These are phyloP conservation scores for Kodamaea sagamina DNA, from an alignment of 805 yeast genomes.

Conservation along the genomic window DNA sequence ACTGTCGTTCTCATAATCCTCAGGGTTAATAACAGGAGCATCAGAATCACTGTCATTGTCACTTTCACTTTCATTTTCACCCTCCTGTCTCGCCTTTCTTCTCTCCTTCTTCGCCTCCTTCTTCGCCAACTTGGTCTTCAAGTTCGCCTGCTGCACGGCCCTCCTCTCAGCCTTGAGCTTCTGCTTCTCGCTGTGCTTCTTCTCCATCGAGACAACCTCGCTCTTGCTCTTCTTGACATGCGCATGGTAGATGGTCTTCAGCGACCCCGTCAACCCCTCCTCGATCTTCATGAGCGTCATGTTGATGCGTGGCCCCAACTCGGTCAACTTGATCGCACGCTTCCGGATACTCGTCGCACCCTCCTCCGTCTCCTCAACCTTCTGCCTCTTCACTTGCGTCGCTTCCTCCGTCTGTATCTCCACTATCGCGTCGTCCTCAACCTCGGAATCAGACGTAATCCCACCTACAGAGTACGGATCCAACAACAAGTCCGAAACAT, in stretches of 20 bases:
- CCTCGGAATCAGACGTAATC: slow-evolving; percentile 88
- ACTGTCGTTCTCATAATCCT: slow-evolving; percentile 53
- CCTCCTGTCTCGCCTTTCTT: slow-evolving; percentile 52
- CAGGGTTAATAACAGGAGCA: slow-evolving; percentile 40
- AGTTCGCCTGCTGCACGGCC: slow-evolving; percentile 76
- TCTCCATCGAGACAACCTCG: slow-evolving; percentile 64
- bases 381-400: slow-evolving; percentile 21
- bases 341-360: slow-evolving; percentile 46
- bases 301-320: slow-evolving; percentile 87
- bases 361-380: slow-evolving; percentile 16
- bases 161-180: slow-evolving; percentile 70
- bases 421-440: slow-evolving; percentile 86
- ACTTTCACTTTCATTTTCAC: slow-evolving; percentile 29
- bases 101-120: slow-evolving; percentile 74
- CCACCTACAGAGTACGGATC: slow-evolving; percentile 83
- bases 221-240: slow-evolving; percentile 60
- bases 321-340: slow-evolving; percentile 88
- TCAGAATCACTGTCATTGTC: slow-evolving; percentile 30
- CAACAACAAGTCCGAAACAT: slow-evolving; percentile 78
- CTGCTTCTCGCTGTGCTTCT: slow-evolving; percentile 61
- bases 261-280: slow-evolving; percentile 80
- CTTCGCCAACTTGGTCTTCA: slow-evolving; percentile 69
- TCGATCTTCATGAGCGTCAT: slow-evolving; percentile 81
- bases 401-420: slow-evolving; percentile 45
- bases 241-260: slow-evolving; percentile 85